Evolutionary conservation across 2,329 filamentous ascomycete species (phyloP).

Genomic region (Diaporthe sp.): DNA sequence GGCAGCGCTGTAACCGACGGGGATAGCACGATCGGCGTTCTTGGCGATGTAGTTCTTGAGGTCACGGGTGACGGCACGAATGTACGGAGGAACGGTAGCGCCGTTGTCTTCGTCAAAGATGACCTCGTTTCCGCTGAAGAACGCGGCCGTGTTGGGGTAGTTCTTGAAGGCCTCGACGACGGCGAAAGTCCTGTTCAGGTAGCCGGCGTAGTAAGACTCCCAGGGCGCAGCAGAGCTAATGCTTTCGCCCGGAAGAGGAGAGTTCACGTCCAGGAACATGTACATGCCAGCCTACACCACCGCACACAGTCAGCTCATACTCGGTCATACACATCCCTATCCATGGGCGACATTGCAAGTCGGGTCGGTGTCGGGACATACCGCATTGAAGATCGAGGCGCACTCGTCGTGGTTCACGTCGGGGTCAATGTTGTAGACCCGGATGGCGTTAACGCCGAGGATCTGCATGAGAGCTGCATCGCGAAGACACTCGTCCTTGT

Average conservation of each 20-base stretch:
- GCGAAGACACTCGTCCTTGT: constrained; percentile 70
- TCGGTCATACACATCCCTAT: neutral
- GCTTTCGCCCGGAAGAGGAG: constrained; percentile 70
- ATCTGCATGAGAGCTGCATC: constrained; percentile 77
- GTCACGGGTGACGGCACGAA: constrained; percentile 82
- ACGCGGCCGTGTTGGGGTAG: constrained; percentile 77
- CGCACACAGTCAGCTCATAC: neutral
- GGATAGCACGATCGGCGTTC: constrained; percentile 76
- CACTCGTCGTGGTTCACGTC: constrained; percentile 76
- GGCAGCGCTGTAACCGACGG: constrained; percentile 85
- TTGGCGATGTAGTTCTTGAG: constrained; percentile 85
- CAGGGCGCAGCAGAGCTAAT: constrained; percentile 68
- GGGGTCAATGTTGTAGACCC: constrained; percentile 78
- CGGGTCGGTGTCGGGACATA: constrained; percentile 44
- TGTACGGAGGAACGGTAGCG: constrained; percentile 75
- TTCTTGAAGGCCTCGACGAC: constrained; percentile 76
- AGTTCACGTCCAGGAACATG: constrained; percentile 79
- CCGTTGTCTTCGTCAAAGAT: constrained; percentile 76
- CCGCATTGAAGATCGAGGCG: constrained; percentile 76
- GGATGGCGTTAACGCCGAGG: constrained; percentile 76
- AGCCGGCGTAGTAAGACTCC: constrained; percentile 70
- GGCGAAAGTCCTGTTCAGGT: constrained; percentile 76
- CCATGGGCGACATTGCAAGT: neutral
- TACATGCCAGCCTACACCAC: constrained; percentile 71
- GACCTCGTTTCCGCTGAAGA: constrained; percentile 86